phyloP scores from a whole-genome alignment of 805 yeast species.

The Kodamaea hsintzibuensis region DNA sequence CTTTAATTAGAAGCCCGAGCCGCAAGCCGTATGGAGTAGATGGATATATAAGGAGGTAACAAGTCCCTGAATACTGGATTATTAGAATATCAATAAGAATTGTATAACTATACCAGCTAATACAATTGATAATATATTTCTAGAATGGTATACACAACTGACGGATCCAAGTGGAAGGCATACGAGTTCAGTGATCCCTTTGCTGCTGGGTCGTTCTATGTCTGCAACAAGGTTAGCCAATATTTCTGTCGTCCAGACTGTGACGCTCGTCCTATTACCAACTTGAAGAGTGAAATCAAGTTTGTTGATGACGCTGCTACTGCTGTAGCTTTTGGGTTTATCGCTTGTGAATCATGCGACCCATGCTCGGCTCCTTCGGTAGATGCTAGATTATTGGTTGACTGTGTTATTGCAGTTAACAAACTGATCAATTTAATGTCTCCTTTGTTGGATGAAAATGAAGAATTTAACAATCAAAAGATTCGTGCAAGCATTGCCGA shows the following conservation, averaged over 20 bases:
- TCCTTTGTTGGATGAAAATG: slow-evolving; percentile 50
- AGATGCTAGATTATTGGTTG: slow-evolving; percentile 44
- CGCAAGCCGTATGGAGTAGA: background rate
- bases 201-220: slow-evolving; percentile 59
- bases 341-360: slow-evolving; percentile 56
- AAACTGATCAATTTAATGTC: slow-evolving; percentile 56
- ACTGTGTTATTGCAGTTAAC: slow-evolving; percentile 58
- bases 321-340: slow-evolving; percentile 48
- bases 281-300: slow-evolving; percentile 45
- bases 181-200: slow-evolving; percentile 67
- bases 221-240: slow-evolving; percentile 44
- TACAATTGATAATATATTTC: background rate
- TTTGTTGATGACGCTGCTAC: slow-evolving; percentile 43
- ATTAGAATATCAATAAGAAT: background rate
- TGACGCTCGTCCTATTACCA: slow-evolving; percentile 47
- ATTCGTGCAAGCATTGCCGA: slow-evolving; percentile 40
- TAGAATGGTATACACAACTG: slow-evolving; percentile 34
- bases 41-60: background rate
- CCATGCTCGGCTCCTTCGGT: slow-evolving; percentile 49
- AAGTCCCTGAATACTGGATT: background rate
- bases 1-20: background rate
- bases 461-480: slow-evolving; percentile 35
- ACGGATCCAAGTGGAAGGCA: slow-evolving; percentile 57
- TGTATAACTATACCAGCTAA: background rate
- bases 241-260: slow-evolving; percentile 71